phyloP scores from a whole-genome alignment of 345 rosid genomes.

The Angophora floribunda region DNA sequence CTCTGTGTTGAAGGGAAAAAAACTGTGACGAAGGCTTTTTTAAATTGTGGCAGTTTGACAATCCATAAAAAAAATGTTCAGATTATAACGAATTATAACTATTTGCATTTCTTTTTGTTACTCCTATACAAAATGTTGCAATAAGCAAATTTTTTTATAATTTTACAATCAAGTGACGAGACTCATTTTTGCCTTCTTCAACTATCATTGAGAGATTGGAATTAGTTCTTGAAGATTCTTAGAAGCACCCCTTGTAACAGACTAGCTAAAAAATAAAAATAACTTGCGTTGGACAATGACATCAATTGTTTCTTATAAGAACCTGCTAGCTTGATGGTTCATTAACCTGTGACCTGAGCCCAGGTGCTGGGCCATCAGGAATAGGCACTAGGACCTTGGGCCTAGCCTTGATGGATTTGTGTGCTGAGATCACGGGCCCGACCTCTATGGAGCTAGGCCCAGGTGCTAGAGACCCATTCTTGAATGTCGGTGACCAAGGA shows the following conservation, averaged over 20 bases:
- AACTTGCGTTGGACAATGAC: too few relatives aligned
- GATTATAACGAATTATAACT: background rate
- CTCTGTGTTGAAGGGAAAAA: too few relatives aligned
- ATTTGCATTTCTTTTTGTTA: background rate
- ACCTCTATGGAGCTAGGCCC: background rate
- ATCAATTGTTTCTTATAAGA: too few relatives aligned
- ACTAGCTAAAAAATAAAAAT: too few relatives aligned
- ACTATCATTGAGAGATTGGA: too few relatives aligned
- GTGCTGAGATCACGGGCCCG: background rate
- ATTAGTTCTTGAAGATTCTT: too few relatives aligned
- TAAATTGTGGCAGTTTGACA: too few relatives aligned
- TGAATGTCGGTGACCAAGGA: background rate
- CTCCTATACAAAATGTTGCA: background rate
- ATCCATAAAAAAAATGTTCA: background rate
- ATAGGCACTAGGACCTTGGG: background rate
- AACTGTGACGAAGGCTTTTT: too few relatives aligned
- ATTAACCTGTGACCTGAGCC: background rate
- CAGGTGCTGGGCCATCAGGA: background rate
- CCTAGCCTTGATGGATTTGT: background rate
- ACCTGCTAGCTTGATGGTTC: too few relatives aligned
- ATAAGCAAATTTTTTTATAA: background rate
- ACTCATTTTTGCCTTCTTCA: too few relatives aligned
- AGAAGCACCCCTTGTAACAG: too few relatives aligned
- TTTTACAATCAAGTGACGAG: background rate
- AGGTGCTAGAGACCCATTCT: background rate